phyloP scores from a whole-genome alignment of 352 stramenopile species.

The Globisporangium paddicum region DNA sequence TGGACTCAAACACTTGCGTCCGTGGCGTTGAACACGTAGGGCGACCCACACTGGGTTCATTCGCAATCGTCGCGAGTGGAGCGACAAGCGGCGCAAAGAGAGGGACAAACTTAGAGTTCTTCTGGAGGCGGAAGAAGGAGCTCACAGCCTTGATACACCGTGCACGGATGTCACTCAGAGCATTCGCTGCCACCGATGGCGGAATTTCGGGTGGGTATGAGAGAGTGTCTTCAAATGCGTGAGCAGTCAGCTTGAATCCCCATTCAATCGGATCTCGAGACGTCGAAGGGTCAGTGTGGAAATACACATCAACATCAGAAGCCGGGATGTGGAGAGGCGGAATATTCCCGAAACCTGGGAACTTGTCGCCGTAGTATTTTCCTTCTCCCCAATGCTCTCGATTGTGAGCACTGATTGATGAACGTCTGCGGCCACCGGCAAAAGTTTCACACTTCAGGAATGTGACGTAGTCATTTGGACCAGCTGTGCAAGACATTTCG shows the following conservation, averaged over 20 bases:
- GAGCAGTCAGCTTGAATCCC: slow-evolving; percentile 78
- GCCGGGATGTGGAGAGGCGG: slow-evolving; percentile 64
- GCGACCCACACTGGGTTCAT: slow-evolving; percentile 30
- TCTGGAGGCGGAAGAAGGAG: slow-evolving; percentile 21
- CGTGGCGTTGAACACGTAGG: slow-evolving; percentile 46
- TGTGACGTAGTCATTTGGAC: slow-evolving; percentile 75
- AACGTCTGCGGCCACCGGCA: slow-evolving; percentile 10
- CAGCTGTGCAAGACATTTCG: slow-evolving; percentile 55
- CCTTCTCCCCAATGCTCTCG: slow-evolving; percentile 60
- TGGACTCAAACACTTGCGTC: slow-evolving; percentile 74
- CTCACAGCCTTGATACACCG: slow-evolving; percentile 54
- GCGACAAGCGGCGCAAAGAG: slow-evolving; percentile 24
- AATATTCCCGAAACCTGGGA: slow-evolving; percentile 51
- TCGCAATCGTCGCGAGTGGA: slow-evolving; percentile 37
- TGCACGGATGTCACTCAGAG: slow-evolving; percentile 50
- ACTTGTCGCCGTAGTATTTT: slow-evolving; percentile 69
- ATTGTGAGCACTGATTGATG: slow-evolving; percentile 2
- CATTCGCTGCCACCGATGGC: slow-evolving; percentile 29
- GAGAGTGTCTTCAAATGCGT: slow-evolving; percentile 52
- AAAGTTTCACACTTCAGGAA: slow-evolving; percentile 50
- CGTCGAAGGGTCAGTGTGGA: slow-evolving; percentile 48
- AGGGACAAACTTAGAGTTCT: slow-evolving; percentile 10
- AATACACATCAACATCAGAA: slow-evolving; percentile 60
- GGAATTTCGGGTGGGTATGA: slow-evolving; percentile 51
- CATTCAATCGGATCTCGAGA: slow-evolving; percentile 44